Percentiles rank a stretch among this genome's conserved stretches.
Evolutionary conservation across 1,284 basidiomycete genomes (phyloP).

Genomic region (Naganishia liquefaciens): DNA sequence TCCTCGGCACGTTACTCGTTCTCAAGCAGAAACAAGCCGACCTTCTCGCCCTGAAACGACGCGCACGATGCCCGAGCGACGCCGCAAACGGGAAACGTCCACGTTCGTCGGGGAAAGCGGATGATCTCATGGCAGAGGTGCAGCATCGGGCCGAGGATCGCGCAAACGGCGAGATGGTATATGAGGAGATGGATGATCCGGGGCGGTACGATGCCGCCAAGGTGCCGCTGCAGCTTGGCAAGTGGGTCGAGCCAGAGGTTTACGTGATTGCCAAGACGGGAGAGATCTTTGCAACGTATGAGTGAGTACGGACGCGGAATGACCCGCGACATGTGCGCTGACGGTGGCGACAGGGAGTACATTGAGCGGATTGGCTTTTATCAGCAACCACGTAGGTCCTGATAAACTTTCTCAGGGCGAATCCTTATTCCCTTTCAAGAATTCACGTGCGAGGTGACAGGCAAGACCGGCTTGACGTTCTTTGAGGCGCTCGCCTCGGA

Average conservation of each 20-base stretch:
- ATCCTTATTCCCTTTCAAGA: conserved; percentile 1
- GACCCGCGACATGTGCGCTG: background rate
- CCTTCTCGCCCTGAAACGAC: background rate
- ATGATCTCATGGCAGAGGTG: background rate
- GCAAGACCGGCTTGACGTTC: conserved; percentile 76
- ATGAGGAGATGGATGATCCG: background rate
- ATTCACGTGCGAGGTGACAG: conserved; percentile 26
- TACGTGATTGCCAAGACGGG: conserved; percentile 74
- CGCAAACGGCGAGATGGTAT: background rate
- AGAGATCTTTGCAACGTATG: conserved; percentile 92
- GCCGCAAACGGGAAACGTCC: background rate
- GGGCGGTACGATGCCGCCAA: conserved; percentile 1
- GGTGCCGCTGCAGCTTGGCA: conserved; percentile 5
- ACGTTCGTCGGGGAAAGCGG: background rate
- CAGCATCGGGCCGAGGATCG: background rate
- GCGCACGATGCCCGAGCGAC: too few species aligned
- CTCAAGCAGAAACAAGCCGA: conserved; percentile 17
- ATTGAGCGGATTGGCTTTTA: conserved; percentile 27
- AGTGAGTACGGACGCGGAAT: conserved; percentile 63
- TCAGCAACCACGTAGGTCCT: conserved; percentile 33
- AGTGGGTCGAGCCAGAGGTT: conserved; percentile 33
- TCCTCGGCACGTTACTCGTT: background rate
- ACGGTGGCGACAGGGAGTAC: conserved; percentile 4
- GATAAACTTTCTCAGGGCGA: too few species aligned
- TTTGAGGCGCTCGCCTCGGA: conserved; percentile 92